Conservation (phyloP, 306 rosid species). For the Prunus mongolica region DNA sequence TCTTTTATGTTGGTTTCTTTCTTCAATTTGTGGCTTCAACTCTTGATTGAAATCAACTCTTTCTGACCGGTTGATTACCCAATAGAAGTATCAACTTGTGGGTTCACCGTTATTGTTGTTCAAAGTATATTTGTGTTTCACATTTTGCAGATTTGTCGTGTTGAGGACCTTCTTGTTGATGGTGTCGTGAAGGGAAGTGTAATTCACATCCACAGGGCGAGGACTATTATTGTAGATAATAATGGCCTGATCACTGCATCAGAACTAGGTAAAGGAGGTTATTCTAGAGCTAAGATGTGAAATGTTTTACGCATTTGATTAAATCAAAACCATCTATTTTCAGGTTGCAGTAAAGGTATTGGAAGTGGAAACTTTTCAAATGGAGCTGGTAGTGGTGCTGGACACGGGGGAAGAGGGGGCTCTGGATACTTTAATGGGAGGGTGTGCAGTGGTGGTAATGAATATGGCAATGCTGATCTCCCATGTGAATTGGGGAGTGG, state of each 20-base stretch:
- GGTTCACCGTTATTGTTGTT: not conserved
- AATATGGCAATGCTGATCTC: constrained; percentile 87
- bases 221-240: constrained; percentile 71
- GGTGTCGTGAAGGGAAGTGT: constrained; percentile 88
- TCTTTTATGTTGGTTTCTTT: not conserved
- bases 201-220: constrained; percentile 96
- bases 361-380: constrained; percentile 93
- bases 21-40: not conserved
- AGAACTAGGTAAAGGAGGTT: constrained; percentile 53
- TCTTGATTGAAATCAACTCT: not conserved
- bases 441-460: constrained; percentile 72
- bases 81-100: not conserved
- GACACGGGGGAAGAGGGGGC: constrained; percentile 98
- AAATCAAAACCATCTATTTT: constrained; percentile 27
- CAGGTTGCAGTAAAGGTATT: constrained; percentile 92
- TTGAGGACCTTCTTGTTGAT: constrained; percentile 91
- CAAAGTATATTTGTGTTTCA: constrained; percentile 23
- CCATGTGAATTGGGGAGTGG: constrained; percentile 99
- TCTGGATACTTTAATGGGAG: constrained; percentile 85
- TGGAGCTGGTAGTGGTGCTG: constrained; percentile 99
- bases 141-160: constrained; percentile 82
- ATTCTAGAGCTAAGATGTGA: not conserved
- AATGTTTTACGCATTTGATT: constrained; percentile 30
- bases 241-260: constrained; percentile 76
- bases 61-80: not conserved